A percentile compares a stretch with the other conserved stretches of the same genome.
Conservation (phyloP, 306 rosid species). For the Datisca glomerata region DNA sequence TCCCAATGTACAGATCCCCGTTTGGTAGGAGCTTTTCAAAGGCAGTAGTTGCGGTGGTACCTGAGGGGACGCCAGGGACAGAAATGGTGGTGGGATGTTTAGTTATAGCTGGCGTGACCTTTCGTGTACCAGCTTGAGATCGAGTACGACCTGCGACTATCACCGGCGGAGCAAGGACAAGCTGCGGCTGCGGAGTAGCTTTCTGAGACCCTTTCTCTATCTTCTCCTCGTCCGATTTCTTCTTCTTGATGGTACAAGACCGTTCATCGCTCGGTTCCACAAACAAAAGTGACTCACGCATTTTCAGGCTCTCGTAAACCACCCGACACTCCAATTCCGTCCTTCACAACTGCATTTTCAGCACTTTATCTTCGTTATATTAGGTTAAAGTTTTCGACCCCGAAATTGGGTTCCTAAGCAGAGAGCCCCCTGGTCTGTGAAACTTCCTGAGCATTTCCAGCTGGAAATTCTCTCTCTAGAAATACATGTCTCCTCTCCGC, state of each 20-base stretch:
- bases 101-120: constrained; percentile 54
- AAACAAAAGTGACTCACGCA: constrained; percentile 47
- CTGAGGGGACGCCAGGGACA: not conserved
- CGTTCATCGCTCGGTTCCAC: constrained; percentile 22
- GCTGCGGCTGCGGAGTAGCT: constrained; percentile 12
- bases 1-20: constrained; percentile 87
- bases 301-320: constrained; percentile 26
- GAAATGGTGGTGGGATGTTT: constrained; percentile 5
- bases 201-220: constrained; percentile 12
- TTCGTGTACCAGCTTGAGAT: constrained; percentile 47
- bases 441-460: constrained; percentile 13
- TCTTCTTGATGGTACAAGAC: constrained; percentile 30
- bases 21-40: constrained; percentile 41
- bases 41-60: not conserved
- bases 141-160: constrained; percentile 30
- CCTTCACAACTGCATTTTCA: constrained; percentile 16
- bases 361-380: not conserved
- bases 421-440: constrained; percentile 18
- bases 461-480: constrained; percentile 11
- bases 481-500: not conserved
- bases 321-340: not conserved
- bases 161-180: constrained; percentile 19
- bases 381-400: not conserved
- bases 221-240: constrained; percentile 27
- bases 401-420: not conserved